phyloP scores from a whole-genome alignment of 306 rosid species.

The Benincasa hispida region DNA sequence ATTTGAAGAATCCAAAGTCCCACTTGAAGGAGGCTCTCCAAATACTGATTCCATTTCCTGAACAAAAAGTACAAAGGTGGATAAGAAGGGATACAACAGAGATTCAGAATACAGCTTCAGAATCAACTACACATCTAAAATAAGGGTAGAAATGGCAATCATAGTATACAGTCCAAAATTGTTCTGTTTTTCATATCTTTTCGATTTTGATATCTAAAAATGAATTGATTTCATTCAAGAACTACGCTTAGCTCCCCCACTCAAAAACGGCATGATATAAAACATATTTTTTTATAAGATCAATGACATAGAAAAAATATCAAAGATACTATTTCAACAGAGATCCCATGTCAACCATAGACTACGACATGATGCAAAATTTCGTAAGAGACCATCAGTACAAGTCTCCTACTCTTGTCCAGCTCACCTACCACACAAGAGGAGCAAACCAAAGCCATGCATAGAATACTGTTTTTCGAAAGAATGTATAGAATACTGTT shows the following conservation, averaged over 20 bases:
- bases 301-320: no score
- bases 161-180: background rate
- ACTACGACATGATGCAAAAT: background rate
- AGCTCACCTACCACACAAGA: background rate
- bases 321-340: background rate
- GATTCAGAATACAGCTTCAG: background rate
- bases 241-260: no score
- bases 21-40: constrained; percentile 41
- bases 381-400: background rate
- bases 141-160: background rate
- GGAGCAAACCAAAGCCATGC: background rate
- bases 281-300: no score
- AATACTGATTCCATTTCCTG: constrained; percentile 84
- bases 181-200: background rate
- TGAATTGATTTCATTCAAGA: no score
- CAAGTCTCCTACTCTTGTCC: background rate
- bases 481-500: background rate
- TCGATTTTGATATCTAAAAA: no score
- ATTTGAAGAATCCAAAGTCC: constrained; percentile 30
- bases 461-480: no score
- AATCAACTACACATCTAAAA: background rate
- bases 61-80: background rate
- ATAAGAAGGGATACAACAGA: background rate
- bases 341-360: background rate
- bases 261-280: no score